These are phyloP conservation scores for Rheum nobile DNA, from an alignment of 148 eudicot species.

Conservation along the genomic window DNA sequence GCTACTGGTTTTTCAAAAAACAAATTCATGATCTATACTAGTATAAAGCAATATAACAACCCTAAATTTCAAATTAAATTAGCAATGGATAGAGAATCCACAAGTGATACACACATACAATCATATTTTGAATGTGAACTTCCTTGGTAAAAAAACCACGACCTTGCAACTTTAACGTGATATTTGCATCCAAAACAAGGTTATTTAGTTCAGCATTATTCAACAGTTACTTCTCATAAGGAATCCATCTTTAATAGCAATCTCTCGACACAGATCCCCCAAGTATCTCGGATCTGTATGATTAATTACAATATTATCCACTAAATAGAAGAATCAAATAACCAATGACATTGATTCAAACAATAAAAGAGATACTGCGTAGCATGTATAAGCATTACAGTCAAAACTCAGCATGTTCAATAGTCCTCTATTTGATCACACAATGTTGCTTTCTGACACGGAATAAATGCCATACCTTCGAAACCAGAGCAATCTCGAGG, in stretches of 20 bases:
- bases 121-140: background rate
- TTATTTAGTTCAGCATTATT: background rate
- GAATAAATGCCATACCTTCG: constrained; percentile 16
- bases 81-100: background rate
- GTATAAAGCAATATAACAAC: background rate
- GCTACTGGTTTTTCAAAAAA: background rate
- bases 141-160: background rate
- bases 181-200: background rate
- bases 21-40: background rate
- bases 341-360: background rate
- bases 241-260: background rate
- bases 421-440: background rate
- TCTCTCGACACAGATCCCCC: background rate
- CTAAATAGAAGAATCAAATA: background rate
- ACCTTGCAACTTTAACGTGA: background rate
- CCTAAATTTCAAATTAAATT: background rate
- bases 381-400: background rate
- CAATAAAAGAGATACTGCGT: background rate
- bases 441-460: background rate
- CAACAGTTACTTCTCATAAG: background rate
- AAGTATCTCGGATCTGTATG: background rate
- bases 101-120: background rate
- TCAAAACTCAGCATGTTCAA: background rate
- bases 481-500: constrained; percentile 21
- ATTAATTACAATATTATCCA: background rate